Base-by-base conservation (phyloP, 2,329 filamentous ascomycete genomes). In the Hypomyces perniciosus region DNA sequence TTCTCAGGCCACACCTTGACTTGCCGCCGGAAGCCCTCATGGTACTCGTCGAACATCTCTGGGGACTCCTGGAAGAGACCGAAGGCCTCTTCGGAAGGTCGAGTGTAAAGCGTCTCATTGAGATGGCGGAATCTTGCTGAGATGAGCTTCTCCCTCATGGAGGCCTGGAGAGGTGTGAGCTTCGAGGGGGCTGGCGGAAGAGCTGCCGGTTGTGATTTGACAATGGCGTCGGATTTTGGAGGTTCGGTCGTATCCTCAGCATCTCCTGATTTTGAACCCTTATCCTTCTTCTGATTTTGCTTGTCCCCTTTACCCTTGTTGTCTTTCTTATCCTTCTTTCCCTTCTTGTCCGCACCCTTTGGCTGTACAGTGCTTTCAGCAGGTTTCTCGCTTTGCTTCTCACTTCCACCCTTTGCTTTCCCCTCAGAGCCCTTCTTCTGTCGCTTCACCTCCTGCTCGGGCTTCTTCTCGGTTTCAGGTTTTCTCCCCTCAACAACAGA, bases 1-100 rank as follows among this genome's bases (percentile, higher is more conserved):
- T 99, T 99, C 64, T 92, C 88, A 6, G 93, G 93, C 93, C 93
- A 99, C 2, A 91, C 87, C 63, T 89, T 85, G 53, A 97, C 93
- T 72, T 99, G 93, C 48, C 91, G 88, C 1, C 91, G 86, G 77
- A 99, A 99, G 33, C 93, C 93, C 54, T 90, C 86, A 72, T 99
- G 93, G 70, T 99, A 99, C 71, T 97, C 91, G 59, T 83, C 79
- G 72, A 97, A 99, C 79, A 97, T 91, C 65, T 95, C 89, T 0
- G 93, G 93, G 45, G 88, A 89, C 33, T 86, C 77, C 46, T 81
- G 76, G 74, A 99, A 97, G 27, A 97, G 82, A 46, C 79, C 73
- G 59, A 93, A 83, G n/a, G 93, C 88, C 57, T 93, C 84, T 34
- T 77, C 75, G 0, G 93, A 99, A 1, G 91, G 88, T 6, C 85